Conservation (phyloP, 177 flowering plant species). For the Tripterygium wilfordii region DNA sequence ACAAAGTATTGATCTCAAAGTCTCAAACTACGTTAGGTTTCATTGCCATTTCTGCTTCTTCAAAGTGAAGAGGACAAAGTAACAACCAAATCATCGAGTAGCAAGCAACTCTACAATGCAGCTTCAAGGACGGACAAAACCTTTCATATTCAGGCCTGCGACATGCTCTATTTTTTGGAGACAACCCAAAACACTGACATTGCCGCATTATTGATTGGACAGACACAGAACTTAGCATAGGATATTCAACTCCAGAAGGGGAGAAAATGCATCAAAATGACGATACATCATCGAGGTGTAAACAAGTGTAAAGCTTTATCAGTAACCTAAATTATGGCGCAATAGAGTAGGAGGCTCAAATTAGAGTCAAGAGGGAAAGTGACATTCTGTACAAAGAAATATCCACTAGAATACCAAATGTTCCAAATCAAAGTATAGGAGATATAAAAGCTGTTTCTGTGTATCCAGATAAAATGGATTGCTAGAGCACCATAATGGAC, state of each 20-base stretch:
- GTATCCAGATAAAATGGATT: too few species aligned
- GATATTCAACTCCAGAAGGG: conserved; percentile 43
- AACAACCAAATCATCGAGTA: conserved; percentile 54
- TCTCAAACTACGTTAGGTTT: conserved; percentile 34
- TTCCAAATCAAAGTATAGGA: too few species aligned
- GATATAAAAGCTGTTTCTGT: too few species aligned
- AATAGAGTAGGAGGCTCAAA: too few species aligned
- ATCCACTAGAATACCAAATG: too few species aligned
- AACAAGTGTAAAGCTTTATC: not conserved
- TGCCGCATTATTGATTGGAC: conserved; percentile 66
- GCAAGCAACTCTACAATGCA: conserved; percentile 42
- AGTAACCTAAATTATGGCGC: too few species aligned
- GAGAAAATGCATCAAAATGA: conserved; percentile 41
- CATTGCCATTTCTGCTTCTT: conserved; percentile 64
- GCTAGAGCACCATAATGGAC: too few species aligned
- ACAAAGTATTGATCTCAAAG: too few species aligned
- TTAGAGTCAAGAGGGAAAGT: too few species aligned
- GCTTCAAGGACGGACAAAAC: conserved; percentile 72
- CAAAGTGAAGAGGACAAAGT: conserved; percentile 84
- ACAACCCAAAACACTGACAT: conserved; percentile 45
- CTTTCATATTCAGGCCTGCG: conserved; percentile 84
- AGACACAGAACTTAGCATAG: conserved; percentile 27
- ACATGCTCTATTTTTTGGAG: conserved; percentile 81
- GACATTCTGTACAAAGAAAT: too few species aligned
- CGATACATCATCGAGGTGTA: conserved; percentile 1